Evolutionary conservation across 148 eudicot genomes (phyloP).

Genomic region (Camellia sinensis): DNA sequence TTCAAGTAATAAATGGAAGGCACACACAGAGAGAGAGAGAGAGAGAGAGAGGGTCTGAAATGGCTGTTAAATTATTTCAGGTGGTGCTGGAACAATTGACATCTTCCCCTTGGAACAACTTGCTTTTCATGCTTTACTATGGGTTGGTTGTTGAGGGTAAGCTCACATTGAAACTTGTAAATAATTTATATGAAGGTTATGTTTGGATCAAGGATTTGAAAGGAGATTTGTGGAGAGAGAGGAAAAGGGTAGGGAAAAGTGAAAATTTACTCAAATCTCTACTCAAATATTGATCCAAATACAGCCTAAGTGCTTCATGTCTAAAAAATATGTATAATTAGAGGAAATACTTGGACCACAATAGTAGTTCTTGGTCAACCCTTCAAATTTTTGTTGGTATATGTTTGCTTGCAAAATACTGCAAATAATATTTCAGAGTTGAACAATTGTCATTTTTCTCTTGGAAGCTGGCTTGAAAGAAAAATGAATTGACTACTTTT

Average conservation of each 20-base stretch:
- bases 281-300: too few species aligned
- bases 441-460: not conserved
- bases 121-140: constrained; percentile 76
- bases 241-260: too few species aligned
- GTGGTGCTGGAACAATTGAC: constrained; percentile 82
- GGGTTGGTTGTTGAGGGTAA: constrained; percentile 76
- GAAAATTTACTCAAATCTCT: too few species aligned
- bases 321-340: too few species aligned
- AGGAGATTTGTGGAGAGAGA: too few species aligned
- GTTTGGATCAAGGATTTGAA: too few species aligned
- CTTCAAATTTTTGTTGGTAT: not conserved
- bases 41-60: not conserved
- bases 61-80: constrained; percentile 38
- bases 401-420: not conserved
- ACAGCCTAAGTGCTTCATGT: not conserved
- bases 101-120: constrained; percentile 75
- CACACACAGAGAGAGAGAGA: not conserved
- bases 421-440: not conserved
- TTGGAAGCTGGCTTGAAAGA: not conserved
- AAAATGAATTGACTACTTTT: not conserved
- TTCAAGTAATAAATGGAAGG: not conserved
- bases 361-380: not conserved
- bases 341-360: not conserved
- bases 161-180: constrained; percentile 10
- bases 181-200: not conserved